Evolutionary conservation across 257 asterid genomes (phyloP).

Genomic region (Coffea eugenioides): DNA sequence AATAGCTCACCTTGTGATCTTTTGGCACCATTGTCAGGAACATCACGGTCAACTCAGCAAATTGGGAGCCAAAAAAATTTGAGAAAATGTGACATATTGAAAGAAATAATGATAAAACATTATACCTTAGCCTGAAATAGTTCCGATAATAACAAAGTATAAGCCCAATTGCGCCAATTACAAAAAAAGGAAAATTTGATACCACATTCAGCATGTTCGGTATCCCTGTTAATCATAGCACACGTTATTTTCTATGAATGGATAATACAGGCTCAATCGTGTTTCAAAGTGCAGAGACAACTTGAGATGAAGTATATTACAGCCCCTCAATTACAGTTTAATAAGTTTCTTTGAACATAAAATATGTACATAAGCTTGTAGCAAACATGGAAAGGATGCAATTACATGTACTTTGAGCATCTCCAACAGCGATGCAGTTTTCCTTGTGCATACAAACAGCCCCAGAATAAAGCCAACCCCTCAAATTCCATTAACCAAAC

Average conservation of each 20-base stretch:
- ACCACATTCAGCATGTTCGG: constrained; percentile 88
- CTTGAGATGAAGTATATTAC: not conserved
- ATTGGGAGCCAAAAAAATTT: too few relatives aligned
- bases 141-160: constrained; percentile 70
- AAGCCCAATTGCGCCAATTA: constrained; percentile 78
- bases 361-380: not conserved
- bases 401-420: too few relatives aligned
- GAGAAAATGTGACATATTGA: not conserved
- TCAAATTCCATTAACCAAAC: too few relatives aligned
- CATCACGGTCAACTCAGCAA: not conserved
- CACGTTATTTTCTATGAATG: not conserved
- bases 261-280: not conserved
- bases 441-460: too few relatives aligned
- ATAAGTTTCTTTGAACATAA: not conserved
- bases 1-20: constrained; percentile 87
- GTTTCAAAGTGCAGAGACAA: not conserved
- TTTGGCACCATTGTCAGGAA: constrained; percentile 13
- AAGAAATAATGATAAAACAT: not conserved
- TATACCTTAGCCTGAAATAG: constrained; percentile 87
- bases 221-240: constrained; percentile 58
- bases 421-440: too few relatives aligned
- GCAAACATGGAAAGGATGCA: not conserved
- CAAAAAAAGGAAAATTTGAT: constrained; percentile 81
- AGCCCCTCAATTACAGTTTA: not conserved
- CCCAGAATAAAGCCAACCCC: too few relatives aligned